phyloP scores from a whole-genome alignment of 495 filamentous ascomycete species.

The Neurospora sp. region DNA sequence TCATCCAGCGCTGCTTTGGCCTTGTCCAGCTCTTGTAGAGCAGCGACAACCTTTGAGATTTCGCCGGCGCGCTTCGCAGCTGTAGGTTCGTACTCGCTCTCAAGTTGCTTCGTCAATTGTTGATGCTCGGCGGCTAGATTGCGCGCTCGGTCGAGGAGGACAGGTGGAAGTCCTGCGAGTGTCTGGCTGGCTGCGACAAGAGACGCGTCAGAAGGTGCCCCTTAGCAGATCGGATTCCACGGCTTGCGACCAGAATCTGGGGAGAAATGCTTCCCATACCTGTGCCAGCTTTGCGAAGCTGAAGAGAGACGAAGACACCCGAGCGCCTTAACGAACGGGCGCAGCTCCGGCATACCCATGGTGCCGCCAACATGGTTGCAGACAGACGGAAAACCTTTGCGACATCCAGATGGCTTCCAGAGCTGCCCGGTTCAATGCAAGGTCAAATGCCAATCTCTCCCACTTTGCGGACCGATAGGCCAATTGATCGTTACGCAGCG shows the following conservation, averaged over 20 bases:
- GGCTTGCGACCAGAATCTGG: slow-evolving; percentile 1
- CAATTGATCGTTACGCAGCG: background rate
- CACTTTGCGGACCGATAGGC: background rate
- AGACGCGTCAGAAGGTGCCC: background rate
- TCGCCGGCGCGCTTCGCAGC: slow-evolving; percentile 72
- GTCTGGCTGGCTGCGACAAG: background rate
- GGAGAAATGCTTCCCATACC: slow-evolving; percentile 14
- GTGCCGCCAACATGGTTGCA: slow-evolving; percentile 40
- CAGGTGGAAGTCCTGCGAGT: slow-evolving; percentile 16
- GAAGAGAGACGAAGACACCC: slow-evolving; percentile 19
- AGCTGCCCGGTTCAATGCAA: background rate
- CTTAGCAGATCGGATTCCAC: background rate
- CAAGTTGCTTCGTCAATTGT: slow-evolving; percentile 51
- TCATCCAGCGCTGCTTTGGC: slow-evolving; percentile 45
- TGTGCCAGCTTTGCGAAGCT: slow-evolving; percentile 35
- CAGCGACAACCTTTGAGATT: slow-evolving; percentile 53
- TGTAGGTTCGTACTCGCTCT: slow-evolving; percentile 57
- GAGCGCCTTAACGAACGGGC: slow-evolving; percentile 30
- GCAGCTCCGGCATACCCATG: slow-evolving; percentile 47
- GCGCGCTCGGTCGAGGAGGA: slow-evolving; percentile 33
- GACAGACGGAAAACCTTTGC: background rate
- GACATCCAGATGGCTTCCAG: background rate
- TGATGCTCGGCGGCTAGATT: slow-evolving; percentile 37
- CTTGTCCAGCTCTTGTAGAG: slow-evolving; percentile 60
- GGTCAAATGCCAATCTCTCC: background rate